phyloP scores from a whole-genome alignment of 2,329 filamentous ascomycete species.

The Phyllosticta citriasiana region DNA sequence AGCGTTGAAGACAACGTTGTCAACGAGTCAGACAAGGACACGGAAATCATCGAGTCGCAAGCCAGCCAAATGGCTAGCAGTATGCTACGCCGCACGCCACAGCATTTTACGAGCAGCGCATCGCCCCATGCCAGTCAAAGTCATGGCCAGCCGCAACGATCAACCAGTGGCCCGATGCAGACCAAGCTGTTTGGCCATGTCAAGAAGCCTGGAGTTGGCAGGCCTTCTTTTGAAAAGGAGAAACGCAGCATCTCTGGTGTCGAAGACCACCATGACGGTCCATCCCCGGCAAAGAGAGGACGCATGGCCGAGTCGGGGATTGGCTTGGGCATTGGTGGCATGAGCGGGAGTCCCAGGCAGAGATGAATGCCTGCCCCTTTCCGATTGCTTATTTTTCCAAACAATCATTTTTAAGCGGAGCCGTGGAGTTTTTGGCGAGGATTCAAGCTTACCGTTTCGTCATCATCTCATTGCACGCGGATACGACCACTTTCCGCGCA shows the following conservation, averaged over 20 bases:
- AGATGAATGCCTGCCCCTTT: not conserved
- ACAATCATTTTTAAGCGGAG: not conserved
- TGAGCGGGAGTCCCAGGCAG: conserved; percentile 11
- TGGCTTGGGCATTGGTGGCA: conserved; percentile 46
- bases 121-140: conserved; percentile 27
- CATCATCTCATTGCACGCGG: not conserved
- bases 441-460: not conserved
- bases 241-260: conserved; percentile 19
- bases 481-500: not conserved
- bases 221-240: conserved; percentile 20
- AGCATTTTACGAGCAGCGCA: conserved; percentile 27
- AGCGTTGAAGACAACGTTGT: conserved; percentile 34
- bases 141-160: conserved; percentile 18
- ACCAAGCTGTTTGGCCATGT: conserved; percentile 54
- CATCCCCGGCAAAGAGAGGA: conserved; percentile 39
- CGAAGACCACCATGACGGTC: conserved; percentile 1
- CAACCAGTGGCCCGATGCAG: conserved; percentile 41
- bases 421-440: not conserved
- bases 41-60: conserved; percentile 59
- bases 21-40: conserved; percentile 55
- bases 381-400: not conserved
- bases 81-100: conserved; percentile 54
- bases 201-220: conserved; percentile 41
- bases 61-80: conserved; percentile 68
- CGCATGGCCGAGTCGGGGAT: conserved; percentile 37